Conservation (phyloP, 306 rosid species). For the Lupinus albus region DNA sequence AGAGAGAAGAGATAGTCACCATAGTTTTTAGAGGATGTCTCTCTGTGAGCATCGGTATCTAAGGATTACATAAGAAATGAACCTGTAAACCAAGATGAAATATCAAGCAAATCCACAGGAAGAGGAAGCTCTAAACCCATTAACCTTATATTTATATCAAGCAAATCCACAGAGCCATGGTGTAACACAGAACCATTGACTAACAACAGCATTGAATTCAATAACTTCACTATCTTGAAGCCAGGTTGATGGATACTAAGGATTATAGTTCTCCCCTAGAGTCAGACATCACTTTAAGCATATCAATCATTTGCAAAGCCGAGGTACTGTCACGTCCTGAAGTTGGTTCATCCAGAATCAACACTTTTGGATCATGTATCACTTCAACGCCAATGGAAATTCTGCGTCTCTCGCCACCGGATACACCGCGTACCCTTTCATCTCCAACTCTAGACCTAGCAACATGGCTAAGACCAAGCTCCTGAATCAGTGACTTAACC, state of each 20-base stretch:
- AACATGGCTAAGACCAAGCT: constrained; percentile 75
- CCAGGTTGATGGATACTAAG: constrained; percentile 94
- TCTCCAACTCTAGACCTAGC: constrained; percentile 76
- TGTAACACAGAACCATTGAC: constrained; percentile 78
- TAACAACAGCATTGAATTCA: constrained; percentile 67
- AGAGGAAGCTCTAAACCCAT: no score
- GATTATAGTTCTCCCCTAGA: constrained; percentile 68
- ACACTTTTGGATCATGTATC: constrained; percentile 81
- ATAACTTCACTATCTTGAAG: constrained; percentile 75
- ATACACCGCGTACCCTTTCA: constrained; percentile 76
- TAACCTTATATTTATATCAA: constrained; percentile 54
- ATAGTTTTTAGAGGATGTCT: no score
- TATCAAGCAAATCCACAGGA: constrained; percentile 62
- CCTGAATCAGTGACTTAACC: constrained; percentile 68
- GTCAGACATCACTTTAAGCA: constrained; percentile 86
- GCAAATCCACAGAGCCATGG: constrained; percentile 76
- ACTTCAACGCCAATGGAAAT: constrained; percentile 96
- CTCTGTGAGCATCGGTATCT: no score
- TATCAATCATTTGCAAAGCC: constrained; percentile 80
- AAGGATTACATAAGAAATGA: no score
- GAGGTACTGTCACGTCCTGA: constrained; percentile 93
- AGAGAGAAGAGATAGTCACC: no score
- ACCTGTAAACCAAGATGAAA: background rate
- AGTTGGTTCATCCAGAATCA: constrained; percentile 92
- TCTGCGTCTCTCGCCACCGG: constrained; percentile 88